Evolutionary conservation across 192 early-diverging fungal species (phyloP).

Genomic region (Umbelopsis sp.): DNA sequence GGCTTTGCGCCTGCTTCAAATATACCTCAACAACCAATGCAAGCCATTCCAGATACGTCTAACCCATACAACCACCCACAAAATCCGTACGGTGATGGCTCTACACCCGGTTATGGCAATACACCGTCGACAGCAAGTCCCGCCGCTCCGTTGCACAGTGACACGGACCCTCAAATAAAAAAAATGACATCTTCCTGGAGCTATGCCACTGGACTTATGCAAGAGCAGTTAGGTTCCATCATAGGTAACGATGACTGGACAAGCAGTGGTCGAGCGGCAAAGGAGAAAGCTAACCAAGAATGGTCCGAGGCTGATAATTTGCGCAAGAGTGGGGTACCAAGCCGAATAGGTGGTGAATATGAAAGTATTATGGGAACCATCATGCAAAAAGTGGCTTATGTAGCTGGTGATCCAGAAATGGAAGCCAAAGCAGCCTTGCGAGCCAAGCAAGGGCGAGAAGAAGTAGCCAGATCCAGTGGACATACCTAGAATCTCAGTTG

Average conservation of each 20-base stretch:
- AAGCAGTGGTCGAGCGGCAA: not conserved
- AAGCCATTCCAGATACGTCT: slow-evolving; percentile 1
- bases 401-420: slow-evolving; percentile 35
- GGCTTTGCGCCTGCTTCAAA: not conserved
- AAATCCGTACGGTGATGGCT: not conserved
- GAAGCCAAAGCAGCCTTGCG: slow-evolving; percentile 18
- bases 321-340: slow-evolving; percentile 17
- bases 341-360: slow-evolving; percentile 35
- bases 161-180: slow-evolving; percentile 25
- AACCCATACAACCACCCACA: slow-evolving; percentile 26
- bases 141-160: not conserved
- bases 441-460: slow-evolving; percentile 24
- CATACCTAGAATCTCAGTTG: no score
- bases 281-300: slow-evolving; percentile 7
- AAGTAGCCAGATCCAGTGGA: slow-evolving; percentile 19
- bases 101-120: not conserved
- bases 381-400: slow-evolving; percentile 23
- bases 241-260: slow-evolving; percentile 19
- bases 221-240: slow-evolving; percentile 20
- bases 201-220: slow-evolving; percentile 20
- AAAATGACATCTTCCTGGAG: slow-evolving; percentile 25
- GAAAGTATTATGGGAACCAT: slow-evolving; percentile 29
- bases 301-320: slow-evolving; percentile 22
- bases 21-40: not conserved
- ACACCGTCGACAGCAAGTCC: not conserved